Base-by-base conservation (phyloP, 768 basidiomycete species). In the Pleurotus djamor region DNA sequence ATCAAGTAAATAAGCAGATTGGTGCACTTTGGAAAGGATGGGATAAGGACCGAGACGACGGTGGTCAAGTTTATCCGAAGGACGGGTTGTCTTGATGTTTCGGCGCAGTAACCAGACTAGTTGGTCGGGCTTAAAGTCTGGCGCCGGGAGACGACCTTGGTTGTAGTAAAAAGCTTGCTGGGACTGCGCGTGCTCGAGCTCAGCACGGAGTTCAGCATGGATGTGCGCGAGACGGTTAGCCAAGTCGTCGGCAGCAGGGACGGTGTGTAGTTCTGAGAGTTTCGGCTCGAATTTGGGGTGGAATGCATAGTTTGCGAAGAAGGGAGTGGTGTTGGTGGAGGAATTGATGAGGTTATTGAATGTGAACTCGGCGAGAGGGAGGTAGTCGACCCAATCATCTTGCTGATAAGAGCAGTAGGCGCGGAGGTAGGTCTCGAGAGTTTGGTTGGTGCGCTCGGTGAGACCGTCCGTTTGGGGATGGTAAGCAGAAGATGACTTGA, bases 391-490 rank as follows among this genome's bases (percentile, higher is more conserved):
- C 78, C 77, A 79, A 59, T 80, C 66, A 55, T 79, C 74, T 59
- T 80, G 80, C 28, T 76, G 71, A 43, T 75, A 75, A 0, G 66
- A 71, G 52, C 57, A 63, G 49, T 72, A 78, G 33, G 68, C 60
- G 9, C 68, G 69, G 7, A 82, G 67, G 57, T 77, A 77, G 0
- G 67, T 62, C 51, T 78, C 74, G 6, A 79, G 64, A 3, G 67
- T 70, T 60, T 76, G 71, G 51, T 77, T 79, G n/a, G 65, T 66
- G 41, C 38, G n/a, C 36, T 48, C 35, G 12, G 36, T 75, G 32
- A 68, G 71, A 52, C 72, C 69, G 57, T 80, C 73, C 3, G 76
- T 74, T 63, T 81, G 71, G 0, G 78, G 79, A 48, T 82, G 81
- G 59, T 75, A 81, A 0, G 76, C 74, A 0, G 77, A 78, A 2